phyloP scores from a whole-genome alignment of 2,329 filamentous ascomycete species.

The Gyromitra esculenta region DNA sequence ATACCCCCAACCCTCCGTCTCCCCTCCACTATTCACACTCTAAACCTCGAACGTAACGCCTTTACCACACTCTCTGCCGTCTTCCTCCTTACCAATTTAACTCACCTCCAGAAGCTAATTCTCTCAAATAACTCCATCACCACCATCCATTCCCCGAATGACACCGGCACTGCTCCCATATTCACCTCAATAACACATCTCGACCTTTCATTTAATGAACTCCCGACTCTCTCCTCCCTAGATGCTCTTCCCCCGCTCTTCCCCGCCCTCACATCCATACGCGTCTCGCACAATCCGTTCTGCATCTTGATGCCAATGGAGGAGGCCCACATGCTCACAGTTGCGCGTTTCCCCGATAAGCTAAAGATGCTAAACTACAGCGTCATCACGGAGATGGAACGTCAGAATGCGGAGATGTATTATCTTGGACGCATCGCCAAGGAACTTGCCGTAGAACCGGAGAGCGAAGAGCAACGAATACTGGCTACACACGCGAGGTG shows the following conservation, averaged over 20 bases:
- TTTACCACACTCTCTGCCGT: conserved; percentile 71
- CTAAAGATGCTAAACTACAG: conserved; percentile 79
- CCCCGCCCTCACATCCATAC: conserved; percentile 55
- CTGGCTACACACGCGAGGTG: conserved; percentile 76
- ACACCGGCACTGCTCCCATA: conserved; percentile 60
- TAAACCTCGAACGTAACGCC: conserved; percentile 78
- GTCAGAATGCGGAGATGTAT: conserved; percentile 89
- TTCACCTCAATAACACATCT: conserved; percentile 71
- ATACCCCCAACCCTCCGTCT: conserved; percentile 65
- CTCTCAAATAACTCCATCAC: conserved; percentile 81
- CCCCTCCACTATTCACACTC: conserved; percentile 67
- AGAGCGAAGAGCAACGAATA: conserved; percentile 67
- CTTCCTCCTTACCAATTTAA: conserved; percentile 65
- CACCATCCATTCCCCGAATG: conserved; percentile 58
- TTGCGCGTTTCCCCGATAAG: conserved; percentile 73
- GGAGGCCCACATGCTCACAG: conserved; percentile 87
- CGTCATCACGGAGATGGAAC: conserved; percentile 75
- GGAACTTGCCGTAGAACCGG: conserved; percentile 72
- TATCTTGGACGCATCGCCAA: conserved; percentile 86
- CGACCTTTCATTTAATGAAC: conserved; percentile 79
- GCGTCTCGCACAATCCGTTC: conserved; percentile 41
- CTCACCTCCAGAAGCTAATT: conserved; percentile 69
- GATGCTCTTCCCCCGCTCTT: conserved; percentile 55
- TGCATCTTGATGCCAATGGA: conserved; percentile 63
- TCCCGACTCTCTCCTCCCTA: conserved; percentile 71